These are phyloP conservation scores for Saturnispora serradocipensis DNA, from an alignment of 805 yeast species.

Conservation along the genomic window DNA sequence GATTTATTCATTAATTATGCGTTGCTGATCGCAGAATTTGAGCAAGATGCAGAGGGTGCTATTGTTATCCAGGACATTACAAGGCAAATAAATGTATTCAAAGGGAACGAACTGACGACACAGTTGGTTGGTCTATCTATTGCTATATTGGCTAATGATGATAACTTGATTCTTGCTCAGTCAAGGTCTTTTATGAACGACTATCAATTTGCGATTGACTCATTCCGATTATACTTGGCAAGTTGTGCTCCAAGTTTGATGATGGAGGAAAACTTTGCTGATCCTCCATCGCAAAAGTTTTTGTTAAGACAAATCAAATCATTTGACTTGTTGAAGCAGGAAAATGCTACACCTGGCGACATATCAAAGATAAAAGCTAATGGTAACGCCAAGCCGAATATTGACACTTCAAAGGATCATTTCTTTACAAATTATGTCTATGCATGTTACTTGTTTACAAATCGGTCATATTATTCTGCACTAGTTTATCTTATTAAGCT, in stretches of 20 bases:
- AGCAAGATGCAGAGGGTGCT: conserved; percentile 49
- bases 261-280: conserved; percentile 38
- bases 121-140: conserved; percentile 62
- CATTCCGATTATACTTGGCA: conserved; percentile 56
- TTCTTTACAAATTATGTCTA: conserved; percentile 57
- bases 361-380: conserved; percentile 74
- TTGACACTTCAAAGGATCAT: conserved; percentile 45
- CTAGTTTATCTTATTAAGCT: conserved; percentile 69
- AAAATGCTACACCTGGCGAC: conserved; percentile 10
- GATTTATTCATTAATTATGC: conserved; percentile 74
- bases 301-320: conserved; percentile 86
- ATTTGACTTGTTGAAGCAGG: conserved; percentile 56
- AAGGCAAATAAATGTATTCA: conserved; percentile 68
- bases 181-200: conserved; percentile 56
- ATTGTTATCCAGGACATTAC: conserved; percentile 65
- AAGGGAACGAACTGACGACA: conserved; percentile 48
- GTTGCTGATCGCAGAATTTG: conserved; percentile 52
- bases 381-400: conserved; percentile 41
- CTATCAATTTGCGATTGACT: conserved; percentile 67
- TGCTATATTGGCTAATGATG: conserved; percentile 36
- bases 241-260: conserved; percentile 27
- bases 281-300: conserved; percentile 82
- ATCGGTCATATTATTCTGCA: conserved; percentile 76
- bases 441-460: conserved; percentile 70
- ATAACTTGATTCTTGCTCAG: conserved; percentile 42